phyloP scores from a whole-genome alignment of 2,329 filamentous ascomycete species.

The Sclerotiophoma versabilis region DNA sequence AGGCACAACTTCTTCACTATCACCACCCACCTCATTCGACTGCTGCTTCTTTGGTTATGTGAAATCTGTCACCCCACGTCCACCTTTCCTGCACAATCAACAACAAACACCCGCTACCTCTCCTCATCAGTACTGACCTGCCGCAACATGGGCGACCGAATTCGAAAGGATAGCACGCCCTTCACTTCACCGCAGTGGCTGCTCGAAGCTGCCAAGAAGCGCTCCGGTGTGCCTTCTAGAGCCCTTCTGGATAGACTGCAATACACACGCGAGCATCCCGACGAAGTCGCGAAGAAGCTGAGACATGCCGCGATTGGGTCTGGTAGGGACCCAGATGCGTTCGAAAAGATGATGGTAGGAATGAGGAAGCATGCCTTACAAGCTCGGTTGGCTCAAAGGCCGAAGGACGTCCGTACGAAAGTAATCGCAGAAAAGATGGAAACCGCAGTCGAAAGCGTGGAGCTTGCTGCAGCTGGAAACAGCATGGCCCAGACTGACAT shows the following conservation, averaged over 20 bases:
- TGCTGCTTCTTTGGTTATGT: not conserved
- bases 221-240: not conserved
- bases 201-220: slow-evolving; percentile 3
- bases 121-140: too few species aligned
- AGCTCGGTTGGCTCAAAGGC: not conserved
- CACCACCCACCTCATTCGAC: not conserved
- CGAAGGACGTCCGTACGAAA: not conserved
- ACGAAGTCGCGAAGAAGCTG: not conserved
- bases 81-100: not conserved
- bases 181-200: slow-evolving; percentile 1
- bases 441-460: not conserved
- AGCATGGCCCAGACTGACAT: not conserved
- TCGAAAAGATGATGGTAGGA: not conserved
- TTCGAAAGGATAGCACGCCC: not conserved
- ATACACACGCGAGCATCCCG: not conserved
- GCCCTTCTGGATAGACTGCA: not conserved
- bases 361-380: not conserved
- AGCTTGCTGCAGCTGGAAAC: not conserved
- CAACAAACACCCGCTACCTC: not conserved
- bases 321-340: not conserved
- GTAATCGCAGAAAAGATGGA: not conserved
- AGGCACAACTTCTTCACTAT: not conserved
- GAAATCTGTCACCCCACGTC: not conserved
- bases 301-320: not conserved
- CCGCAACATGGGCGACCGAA: too few species aligned